phyloP scores from a whole-genome alignment of 441 rosid genomes.

The Adansonia rubrostipa region DNA sequence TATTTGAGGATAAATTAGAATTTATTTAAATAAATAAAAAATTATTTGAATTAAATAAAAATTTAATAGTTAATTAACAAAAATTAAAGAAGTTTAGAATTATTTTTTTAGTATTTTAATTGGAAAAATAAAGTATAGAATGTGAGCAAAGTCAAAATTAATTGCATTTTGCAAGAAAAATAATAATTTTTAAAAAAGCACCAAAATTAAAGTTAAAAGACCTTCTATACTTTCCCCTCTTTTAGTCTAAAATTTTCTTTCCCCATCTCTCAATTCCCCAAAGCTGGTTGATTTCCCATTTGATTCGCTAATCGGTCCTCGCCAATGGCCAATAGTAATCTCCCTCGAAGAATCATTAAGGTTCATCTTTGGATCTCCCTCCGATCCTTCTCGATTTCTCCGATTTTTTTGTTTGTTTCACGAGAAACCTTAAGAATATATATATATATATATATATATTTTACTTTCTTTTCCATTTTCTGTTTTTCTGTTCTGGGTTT shows the following conservation, averaged over 20 bases:
- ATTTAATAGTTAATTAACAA: too few relatives aligned
- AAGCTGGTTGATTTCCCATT: constrained; percentile 27
- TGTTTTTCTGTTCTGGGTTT: not conserved
- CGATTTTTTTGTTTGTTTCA: constrained; percentile 16
- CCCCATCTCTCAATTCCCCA: constrained; percentile 29
- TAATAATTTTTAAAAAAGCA: too few relatives aligned
- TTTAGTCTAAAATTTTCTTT: not conserved
- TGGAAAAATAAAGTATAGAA: too few relatives aligned
- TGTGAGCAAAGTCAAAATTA: too few relatives aligned
- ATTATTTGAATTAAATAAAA: too few relatives aligned
- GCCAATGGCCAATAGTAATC: constrained; percentile 93
- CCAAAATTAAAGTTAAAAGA: not conserved
- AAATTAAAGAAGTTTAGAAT: too few relatives aligned
- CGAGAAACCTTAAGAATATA: not conserved
- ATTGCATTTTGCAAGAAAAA: too few relatives aligned
- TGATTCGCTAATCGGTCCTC: constrained; percentile 33
- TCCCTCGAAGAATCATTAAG: constrained; percentile 96
- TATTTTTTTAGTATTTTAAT: too few relatives aligned
- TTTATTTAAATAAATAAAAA: too few relatives aligned
- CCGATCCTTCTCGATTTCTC: constrained; percentile 24
- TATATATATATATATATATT: too few relatives aligned
- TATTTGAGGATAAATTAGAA: too few relatives aligned
- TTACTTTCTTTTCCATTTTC: not conserved
- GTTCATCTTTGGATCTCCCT: constrained; percentile 40
- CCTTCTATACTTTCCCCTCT: not conserved